Base-by-base conservation (phyloP, 352 stramenopile genomes). In the Phytophthora nicotianae region DNA sequence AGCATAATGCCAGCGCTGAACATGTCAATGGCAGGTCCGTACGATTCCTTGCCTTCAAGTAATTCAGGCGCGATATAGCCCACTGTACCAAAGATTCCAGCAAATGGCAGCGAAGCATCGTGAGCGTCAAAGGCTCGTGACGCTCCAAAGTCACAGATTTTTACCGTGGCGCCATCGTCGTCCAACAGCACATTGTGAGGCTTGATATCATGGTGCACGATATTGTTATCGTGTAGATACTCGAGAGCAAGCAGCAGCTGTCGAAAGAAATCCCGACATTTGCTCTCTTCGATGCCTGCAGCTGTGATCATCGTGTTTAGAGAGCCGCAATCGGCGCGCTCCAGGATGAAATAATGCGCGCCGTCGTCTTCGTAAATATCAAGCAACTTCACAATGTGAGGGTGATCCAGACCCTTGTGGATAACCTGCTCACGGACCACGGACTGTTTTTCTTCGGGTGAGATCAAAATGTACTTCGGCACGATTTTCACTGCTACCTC, bases 191-290 rank as follows among this genome's bases (percentile, higher is more conserved):
- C 65, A 57, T 95, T 95, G 55, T 88, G 71, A 4, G 90, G 89
- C 62, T 98, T 97, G 51, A 98, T 89, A 65, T 98, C 91, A 47
- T 93, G 87, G 65, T 98, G 91, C 13, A 97, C 75, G 50, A 98
- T 93, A 68, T 89, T 75, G 65, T 88, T 76, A 20, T 38, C 29
- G 57, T 91, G 83, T 32, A 91, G 62, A 33, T 91, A 91, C 41
- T 86, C 77, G 10, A 91, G 74, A 2, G 83, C 83, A 2, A 74
- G 70, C 33, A 91, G 59, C 24, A 91, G 41, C 55, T 91, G 79
- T 9, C 45, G 62, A n/a, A 89, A 89, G 20, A 89, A 58, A 2
- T 79, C 58, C 40, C 80, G 80, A 33, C 76, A 83, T 21, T 74
- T 73, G 23, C 51, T 55, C 46, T 91, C 82, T 2, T 75, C 69